These are phyloP conservation scores for Fusarium torulosum DNA, from an alignment of 2,329 filamentous ascomycete species.

Conservation along the genomic window DNA sequence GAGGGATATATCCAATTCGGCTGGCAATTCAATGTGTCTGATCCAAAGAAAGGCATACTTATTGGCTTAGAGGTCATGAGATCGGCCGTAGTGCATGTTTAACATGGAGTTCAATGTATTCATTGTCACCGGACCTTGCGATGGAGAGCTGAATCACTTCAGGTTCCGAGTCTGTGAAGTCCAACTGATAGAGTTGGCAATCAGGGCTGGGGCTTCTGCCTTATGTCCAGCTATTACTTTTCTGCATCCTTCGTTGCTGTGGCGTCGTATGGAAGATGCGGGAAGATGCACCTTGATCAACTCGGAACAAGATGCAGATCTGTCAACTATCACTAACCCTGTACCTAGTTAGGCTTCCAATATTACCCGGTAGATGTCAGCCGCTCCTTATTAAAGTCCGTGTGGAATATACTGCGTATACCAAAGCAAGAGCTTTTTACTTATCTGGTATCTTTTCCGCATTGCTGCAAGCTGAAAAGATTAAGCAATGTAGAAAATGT, in stretches of 20 bases:
- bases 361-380: background rate
- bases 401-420: no score
- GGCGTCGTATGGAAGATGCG: background rate
- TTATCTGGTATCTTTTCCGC: no score
- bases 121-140: constrained; percentile 12
- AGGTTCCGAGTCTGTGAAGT: background rate
- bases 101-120: constrained; percentile 7
- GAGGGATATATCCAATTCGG: constrained; percentile 30
- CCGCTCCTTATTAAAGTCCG: background rate
- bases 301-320: constrained; percentile 2
- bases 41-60: constrained; percentile 17
- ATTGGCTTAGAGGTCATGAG: constrained; percentile 29
- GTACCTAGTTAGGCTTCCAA: background rate
- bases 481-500: no score
- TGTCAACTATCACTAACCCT: constrained; percentile 6
- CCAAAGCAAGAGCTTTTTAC: no score
- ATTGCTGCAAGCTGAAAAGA: no score
- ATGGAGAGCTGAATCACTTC: background rate
- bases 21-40: background rate
- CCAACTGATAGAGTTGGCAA: background rate
- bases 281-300: constrained; percentile 2
- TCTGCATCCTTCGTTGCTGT: background rate
- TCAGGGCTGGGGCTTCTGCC: background rate
- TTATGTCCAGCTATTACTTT: background rate
- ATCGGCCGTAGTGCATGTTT: constrained; percentile 22